Conservation (phyloP, 495 filamentous ascomycete species). For the Parathielavia appendiculata region DNA sequence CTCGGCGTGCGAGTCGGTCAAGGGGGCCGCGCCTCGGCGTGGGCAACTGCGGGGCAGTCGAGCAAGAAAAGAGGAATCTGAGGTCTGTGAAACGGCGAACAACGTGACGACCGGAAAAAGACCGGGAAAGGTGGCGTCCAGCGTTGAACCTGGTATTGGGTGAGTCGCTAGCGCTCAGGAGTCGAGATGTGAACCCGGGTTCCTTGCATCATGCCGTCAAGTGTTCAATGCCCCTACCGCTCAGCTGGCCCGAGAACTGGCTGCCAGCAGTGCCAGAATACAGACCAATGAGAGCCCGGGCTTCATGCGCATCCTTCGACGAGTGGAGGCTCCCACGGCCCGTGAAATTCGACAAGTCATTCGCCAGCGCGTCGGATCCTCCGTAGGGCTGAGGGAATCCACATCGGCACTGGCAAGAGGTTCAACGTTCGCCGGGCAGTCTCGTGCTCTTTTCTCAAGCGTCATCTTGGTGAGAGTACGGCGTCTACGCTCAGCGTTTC, state of each 20-base stretch:
- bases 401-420: not conserved
- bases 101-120: constrained; percentile 3
- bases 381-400: constrained; percentile 10
- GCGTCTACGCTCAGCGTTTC: no score
- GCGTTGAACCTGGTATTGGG: not conserved
- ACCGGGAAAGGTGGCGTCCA: not conserved
- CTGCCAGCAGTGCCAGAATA: not conserved
- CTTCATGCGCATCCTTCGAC: not conserved
- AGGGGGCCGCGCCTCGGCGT: not conserved
- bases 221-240: not conserved
- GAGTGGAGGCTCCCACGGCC: not conserved
- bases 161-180: no score
- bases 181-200: no score
- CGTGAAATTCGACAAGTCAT: not conserved
- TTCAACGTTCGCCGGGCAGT: not conserved
- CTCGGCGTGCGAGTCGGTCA: not conserved
- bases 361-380: not conserved
- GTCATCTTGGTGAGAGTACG: not conserved
- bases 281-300: not conserved
- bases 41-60: constrained; percentile 9
- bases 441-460: not conserved
- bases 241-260: not conserved
- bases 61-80: not conserved
- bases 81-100: constrained; percentile 2
- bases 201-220: not conserved